Evolutionary conservation across 163 green algal species (phyloP).

Genomic region (Scenedesmus sp.): DNA sequence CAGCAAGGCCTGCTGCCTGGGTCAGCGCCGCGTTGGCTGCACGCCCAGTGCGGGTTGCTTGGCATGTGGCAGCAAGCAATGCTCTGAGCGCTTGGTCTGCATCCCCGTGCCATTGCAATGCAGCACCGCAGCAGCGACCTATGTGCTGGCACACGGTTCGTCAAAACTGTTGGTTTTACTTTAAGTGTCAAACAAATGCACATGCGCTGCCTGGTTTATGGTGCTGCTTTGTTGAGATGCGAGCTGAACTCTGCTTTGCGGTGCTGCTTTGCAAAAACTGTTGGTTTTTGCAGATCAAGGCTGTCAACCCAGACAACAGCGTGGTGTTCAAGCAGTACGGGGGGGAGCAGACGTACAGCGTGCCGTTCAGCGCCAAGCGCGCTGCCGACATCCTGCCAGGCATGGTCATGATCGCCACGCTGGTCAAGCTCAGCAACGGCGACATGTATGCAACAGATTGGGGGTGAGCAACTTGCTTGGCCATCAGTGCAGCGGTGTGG

Average conservation of each 20-base stretch:
- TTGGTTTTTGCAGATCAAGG: conserved; percentile 22
- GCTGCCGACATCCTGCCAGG: conserved; percentile 34
- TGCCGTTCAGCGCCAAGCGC: conserved; percentile 33
- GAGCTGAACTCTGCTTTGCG: neutral
- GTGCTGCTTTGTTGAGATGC: too few relatives aligned
- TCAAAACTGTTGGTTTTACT: too few relatives aligned
- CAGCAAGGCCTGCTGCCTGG: neutral
- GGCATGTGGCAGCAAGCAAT: too few relatives aligned
- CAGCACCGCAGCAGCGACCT: too few relatives aligned
- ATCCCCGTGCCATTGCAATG: too few relatives aligned
- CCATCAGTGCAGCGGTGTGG: neutral
- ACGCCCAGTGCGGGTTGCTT: too few relatives aligned
- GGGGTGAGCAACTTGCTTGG: neutral
- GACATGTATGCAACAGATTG: conserved; percentile 38
- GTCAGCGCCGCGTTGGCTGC: neutral
- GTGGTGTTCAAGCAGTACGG: conserved; percentile 4
- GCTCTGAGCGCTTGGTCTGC: too few relatives aligned
- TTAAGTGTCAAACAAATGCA: too few relatives aligned
- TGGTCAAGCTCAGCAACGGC: conserved; percentile 37
- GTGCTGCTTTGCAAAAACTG: neutral
- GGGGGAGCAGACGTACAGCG: neutral
- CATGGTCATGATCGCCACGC: conserved; percentile 36
- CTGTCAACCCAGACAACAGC: conserved; percentile 36
- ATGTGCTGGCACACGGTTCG: too few relatives aligned
- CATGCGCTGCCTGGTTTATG: too few relatives aligned